These are phyloP conservation scores for Teratosphaeria gauchensis DNA, from an alignment of 2,329 filamentous ascomycete species.

Conservation along the genomic window DNA sequence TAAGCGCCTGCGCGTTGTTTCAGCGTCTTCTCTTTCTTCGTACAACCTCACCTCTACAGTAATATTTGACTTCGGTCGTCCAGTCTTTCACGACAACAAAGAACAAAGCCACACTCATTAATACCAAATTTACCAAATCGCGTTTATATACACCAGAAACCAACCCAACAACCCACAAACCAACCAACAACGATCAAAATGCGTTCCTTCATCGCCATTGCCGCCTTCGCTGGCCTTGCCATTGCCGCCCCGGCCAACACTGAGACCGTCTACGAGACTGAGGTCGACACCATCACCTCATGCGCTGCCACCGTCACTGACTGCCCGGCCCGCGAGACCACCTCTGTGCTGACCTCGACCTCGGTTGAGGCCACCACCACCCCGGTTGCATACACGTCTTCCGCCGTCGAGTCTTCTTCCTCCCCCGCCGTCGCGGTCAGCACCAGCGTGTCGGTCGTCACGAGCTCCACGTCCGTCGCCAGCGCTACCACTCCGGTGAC, in stretches of 20 bases:
- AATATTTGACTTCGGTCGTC: constrained; percentile 7
- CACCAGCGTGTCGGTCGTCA: neutral
- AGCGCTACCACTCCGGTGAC: neutral
- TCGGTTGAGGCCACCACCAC: neutral
- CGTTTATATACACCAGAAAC: neutral
- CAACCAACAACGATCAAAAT: constrained; percentile 1
- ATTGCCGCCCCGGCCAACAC: neutral
- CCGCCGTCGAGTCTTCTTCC: neutral
- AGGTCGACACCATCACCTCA: constrained; percentile 1
- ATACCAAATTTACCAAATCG: neutral
- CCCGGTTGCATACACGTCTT: neutral
- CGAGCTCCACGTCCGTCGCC: neutral
- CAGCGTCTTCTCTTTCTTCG: neutral
- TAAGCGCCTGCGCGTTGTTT: constrained; percentile 1
- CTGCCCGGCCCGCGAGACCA: neutral
- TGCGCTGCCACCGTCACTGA: neutral
- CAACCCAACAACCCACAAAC: neutral
- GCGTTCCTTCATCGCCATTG: constrained; percentile 1
- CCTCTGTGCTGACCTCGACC: neutral
- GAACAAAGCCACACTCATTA: constrained; percentile 1
- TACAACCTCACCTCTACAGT: neutral
- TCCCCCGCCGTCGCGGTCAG: neutral
- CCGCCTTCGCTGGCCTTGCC: neutral
- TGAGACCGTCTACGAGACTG: neutral
- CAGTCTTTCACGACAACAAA: constrained; percentile 2